Percentiles rank a stretch among this genome's conserved stretches.
phyloP scores from a whole-genome alignment of 805 yeast genomes.

The Wickerhamomyces silvicola region DNA sequence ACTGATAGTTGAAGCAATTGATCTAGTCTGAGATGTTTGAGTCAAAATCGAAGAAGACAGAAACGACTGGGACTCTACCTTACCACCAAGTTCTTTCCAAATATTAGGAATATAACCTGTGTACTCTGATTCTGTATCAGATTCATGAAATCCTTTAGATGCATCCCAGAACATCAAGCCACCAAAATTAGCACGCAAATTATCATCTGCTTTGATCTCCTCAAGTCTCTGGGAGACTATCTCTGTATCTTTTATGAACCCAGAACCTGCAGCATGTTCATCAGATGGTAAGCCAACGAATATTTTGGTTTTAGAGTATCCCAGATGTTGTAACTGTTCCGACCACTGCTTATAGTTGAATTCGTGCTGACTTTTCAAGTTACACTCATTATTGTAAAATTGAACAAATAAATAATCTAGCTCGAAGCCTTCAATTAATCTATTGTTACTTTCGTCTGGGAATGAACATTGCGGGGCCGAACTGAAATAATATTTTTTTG shows the following conservation, averaged over 20 bases:
- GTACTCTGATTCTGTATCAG: constrained; percentile 25
- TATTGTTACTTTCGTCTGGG: constrained; percentile 54
- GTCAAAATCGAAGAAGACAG: too few relatives aligned
- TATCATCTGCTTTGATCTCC: constrained; percentile 6
- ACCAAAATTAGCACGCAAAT: constrained; percentile 45
- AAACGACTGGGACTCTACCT: too few relatives aligned
- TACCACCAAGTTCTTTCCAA: constrained; percentile 14
- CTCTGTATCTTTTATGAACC: constrained; percentile 42
- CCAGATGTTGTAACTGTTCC: constrained; percentile 8
- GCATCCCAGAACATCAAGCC: constrained; percentile 95
- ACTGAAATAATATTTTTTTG: constrained; percentile 53
- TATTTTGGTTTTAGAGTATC: constrained; percentile 43
- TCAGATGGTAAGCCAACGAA: constrained; percentile 62
- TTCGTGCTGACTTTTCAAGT: constrained; percentile 24
- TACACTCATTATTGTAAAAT: constrained; percentile 67
- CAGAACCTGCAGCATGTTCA: constrained; percentile 46
- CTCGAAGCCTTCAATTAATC: constrained; percentile 42
- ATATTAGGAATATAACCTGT: constrained; percentile 17
- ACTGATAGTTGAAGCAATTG: too few relatives aligned
- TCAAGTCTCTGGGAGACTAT: constrained; percentile 23
- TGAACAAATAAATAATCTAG: constrained; percentile 68
- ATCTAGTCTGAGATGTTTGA: too few relatives aligned
- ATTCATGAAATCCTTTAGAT: constrained; percentile 52
- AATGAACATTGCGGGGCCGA: constrained; percentile 79
- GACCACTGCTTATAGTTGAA: constrained; percentile 54